These are phyloP conservation scores for Candida khao-thaluensis DNA, from an alignment of 805 yeast species.

Conservation along the genomic window DNA sequence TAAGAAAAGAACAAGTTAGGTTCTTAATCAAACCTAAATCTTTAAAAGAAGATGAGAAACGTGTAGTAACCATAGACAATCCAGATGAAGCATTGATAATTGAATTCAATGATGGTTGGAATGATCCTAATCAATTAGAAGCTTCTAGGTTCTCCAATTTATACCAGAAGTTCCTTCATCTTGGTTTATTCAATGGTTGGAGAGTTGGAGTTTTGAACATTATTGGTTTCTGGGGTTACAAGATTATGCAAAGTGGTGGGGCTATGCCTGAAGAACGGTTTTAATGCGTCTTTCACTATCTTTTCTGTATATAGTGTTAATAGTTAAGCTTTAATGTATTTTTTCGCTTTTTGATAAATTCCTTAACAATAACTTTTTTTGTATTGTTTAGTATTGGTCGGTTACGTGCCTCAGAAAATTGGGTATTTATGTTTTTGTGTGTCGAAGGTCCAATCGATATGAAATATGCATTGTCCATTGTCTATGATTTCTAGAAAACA, in stretches of 20 bases:
- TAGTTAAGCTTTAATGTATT: background rate
- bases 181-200: conserved; percentile 81
- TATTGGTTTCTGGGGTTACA: conserved; percentile 79
- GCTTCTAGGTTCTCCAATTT: conserved; percentile 34
- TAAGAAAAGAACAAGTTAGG: conserved; percentile 79
- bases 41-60: conserved; percentile 31
- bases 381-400: too few relatives aligned
- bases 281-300: conserved; percentile 2
- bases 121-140: conserved; percentile 21
- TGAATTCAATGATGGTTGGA: conserved; percentile 48
- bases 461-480: too few relatives aligned
- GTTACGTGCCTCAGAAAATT: too few relatives aligned
- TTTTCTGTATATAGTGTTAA: conserved; percentile 1
- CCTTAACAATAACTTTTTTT: too few relatives aligned
- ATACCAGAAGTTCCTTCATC: conserved; percentile 29
- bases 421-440: too few relatives aligned
- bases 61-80: conserved; percentile 43
- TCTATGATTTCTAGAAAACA: too few relatives aligned
- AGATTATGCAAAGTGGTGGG: conserved; percentile 49
- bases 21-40: conserved; percentile 49
- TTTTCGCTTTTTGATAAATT: too few relatives aligned
- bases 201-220: conserved; percentile 77
- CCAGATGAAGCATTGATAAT: conserved; percentile 55
- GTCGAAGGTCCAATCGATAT: too few relatives aligned
- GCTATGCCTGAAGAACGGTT: conserved; percentile 36